Evolutionary conservation across 2,329 filamentous ascomycete genomes (phyloP), one percentile per base, ranked within the genome.

Genomic region (Pyricularia grisea): DNA sequence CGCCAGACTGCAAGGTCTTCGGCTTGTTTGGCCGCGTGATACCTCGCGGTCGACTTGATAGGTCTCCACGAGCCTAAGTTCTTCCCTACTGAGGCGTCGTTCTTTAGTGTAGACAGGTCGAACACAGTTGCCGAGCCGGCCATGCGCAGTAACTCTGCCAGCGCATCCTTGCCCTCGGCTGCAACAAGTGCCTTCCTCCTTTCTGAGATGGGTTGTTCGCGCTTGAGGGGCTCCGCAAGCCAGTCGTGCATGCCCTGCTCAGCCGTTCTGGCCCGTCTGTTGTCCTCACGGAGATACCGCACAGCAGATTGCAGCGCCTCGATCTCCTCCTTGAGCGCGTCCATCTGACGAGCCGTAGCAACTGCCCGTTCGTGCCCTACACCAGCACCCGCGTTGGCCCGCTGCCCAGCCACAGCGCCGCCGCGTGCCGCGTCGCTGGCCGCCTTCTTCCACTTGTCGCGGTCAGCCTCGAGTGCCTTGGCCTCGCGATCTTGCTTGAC

Each of bases 331-430:
- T 89, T 88, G 73, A 94, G 85, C 11, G 82, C 82, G 72, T 93
- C 90, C 79, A 93, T 89, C 77, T 94, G 90, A 68, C 88, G 86
- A 31, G 88, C 88, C 1, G 88, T 91, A 4, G 89, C 87, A 65
- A 91, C 89, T 31, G 90, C 88, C 30, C 87, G 85, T 75, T 91
- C 88, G 74, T 89, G 85, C 27, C 87, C 86, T 1, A 55, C 66
- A 14, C 23, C 69, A 60, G 27, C 67, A 42, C 9, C 58, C 17
- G 42, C 17, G 27, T 74, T 76, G 27, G 75, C 76, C 5, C 79
- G 82, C 10, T 78, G 80, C 17, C 77, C 78, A 10, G 74, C 78
- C 42, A 76, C 80, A n/a, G 78, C 79, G n/a, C 81, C 84, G 70
- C 84, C 86, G 11, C 83, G 82, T 28, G 83, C 82, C 73, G 82